Base-by-base conservation (phyloP, 2,329 filamentous ascomycete genomes). In the Clonostachys rosea region DNA sequence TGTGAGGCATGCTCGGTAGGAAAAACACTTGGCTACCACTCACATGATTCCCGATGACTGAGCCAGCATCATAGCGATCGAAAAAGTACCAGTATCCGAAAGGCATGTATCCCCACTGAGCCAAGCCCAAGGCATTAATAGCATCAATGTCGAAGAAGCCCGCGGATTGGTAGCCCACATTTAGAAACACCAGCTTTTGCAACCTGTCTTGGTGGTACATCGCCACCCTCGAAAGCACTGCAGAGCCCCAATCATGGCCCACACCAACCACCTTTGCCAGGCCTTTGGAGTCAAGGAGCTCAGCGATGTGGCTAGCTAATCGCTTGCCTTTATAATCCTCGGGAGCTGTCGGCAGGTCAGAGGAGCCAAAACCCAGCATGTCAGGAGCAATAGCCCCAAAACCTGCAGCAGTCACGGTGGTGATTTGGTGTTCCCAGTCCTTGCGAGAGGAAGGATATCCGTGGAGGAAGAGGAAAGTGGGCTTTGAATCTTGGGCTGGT, bases 391-490 rank as follows among this genome's bases (percentile, higher is more conserved):
- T 43, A 12, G 75, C 54, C 0, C 74, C 73, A 47, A 74, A 69
- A 2, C 70, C 71, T 3, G 49, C 34, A 0, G 56, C 45, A 1
- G 56, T 50, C 43, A 75, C 64, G 47, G 62, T 50, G 0, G 47
- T 36, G 5, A 71, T 57, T 46, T 74, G 69, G 47, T 61, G 54
- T 5, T 58, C 47, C 68, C 72, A 78, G 58, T 76, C 73, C 34
- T 63, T 58, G 12, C 63, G 60, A 36, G 67, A 69, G 6, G 71
- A 74, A 30, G 74, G 73, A 44, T 74, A 74, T 33, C 74, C 73
- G 50, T 77, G 75, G 11, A 77, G 61, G 47, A 78, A 62, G 13
- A 78, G 58, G 5, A 77, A 55, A 0, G 70, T 73, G 5, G 59
- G 51, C 7, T 54, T 48, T 7, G 40, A 45, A 2, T 50, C 20